These are phyloP conservation scores for Neofusicoccum kwambonambiense DNA, from an alignment of 2,329 filamentous ascomycete genomes.

Conservation along the genomic window DNA sequence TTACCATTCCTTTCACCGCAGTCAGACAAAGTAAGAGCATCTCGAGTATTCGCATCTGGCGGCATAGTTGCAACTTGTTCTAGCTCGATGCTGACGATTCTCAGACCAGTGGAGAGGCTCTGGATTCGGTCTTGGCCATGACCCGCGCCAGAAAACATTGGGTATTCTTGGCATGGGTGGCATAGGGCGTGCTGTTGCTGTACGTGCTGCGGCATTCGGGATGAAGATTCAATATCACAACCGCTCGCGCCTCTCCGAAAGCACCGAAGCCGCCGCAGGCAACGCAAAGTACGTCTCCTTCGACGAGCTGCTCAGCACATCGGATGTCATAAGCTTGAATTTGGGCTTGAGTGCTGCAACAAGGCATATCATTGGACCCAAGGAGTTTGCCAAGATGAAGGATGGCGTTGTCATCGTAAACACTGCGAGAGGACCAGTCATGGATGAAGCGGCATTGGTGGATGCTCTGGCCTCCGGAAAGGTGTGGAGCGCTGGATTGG, in stretches of 20 bases:
- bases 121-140: constrained; percentile 49
- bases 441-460: constrained; percentile 57
- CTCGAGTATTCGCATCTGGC: constrained; percentile 11
- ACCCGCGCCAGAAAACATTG: constrained; percentile 53
- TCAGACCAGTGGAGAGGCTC: constrained; percentile 36
- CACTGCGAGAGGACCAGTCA: constrained; percentile 57
- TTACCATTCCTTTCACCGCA: constrained; percentile 48
- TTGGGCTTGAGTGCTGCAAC: constrained; percentile 53
- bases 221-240: constrained; percentile 62
- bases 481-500: constrained; percentile 55
- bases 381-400: constrained; percentile 55
- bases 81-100: constrained; percentile 17
- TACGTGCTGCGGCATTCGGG: constrained; percentile 54
- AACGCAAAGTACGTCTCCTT: constrained; percentile 56
- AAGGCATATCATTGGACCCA: constrained; percentile 52
- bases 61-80: background rate
- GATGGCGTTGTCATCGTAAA: constrained; percentile 58
- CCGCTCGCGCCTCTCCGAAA: constrained; percentile 40
- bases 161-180: constrained; percentile 62
- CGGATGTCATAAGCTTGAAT: constrained; percentile 57
- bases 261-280: constrained; percentile 38
- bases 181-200: constrained; percentile 53
- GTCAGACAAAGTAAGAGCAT: constrained; percentile 41
- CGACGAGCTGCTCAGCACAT: constrained; percentile 52
- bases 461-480: constrained; percentile 54